Evolutionary conservation across 2,329 filamentous ascomycete genomes (phyloP).

Genomic region (Sporothrix schenckii): DNA sequence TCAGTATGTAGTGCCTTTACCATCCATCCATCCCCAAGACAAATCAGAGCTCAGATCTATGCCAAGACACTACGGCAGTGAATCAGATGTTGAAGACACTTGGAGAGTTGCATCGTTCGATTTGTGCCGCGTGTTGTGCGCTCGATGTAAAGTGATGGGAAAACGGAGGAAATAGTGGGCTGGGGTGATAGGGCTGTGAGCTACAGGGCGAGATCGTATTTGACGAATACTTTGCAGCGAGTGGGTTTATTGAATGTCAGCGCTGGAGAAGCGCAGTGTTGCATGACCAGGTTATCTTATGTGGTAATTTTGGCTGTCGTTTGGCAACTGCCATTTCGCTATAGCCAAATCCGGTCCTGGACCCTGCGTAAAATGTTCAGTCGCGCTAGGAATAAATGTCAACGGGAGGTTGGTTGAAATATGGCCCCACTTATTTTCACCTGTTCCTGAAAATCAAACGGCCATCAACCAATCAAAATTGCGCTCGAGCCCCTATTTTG

Average conservation of each 20-base stretch:
- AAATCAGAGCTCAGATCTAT: neutral
- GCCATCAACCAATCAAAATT: constrained; percentile 23
- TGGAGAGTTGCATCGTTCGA: neutral
- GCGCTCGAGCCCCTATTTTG: neutral
- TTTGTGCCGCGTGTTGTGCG: constrained; percentile 1
- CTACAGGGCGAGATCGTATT: too few species aligned
- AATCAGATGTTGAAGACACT: neutral
- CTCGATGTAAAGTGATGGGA: too few species aligned
- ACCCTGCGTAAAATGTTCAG: neutral
- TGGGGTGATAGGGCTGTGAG: neutral
- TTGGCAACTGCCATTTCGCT: neutral
- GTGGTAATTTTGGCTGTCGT: too few species aligned
- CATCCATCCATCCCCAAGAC: neutral
- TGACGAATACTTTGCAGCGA: too few species aligned
- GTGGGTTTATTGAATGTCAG: neutral
- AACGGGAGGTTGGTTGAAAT: constrained; percentile 25
- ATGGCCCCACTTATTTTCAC: neutral
- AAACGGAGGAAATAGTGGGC: neutral
- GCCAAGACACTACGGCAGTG: neutral
- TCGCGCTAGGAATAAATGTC: neutral
- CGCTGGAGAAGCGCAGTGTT: neutral
- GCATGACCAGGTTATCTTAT: too few species aligned
- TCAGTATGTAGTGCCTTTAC: too few species aligned
- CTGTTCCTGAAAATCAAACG: constrained; percentile 26
- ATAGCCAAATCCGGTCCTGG: neutral